phyloP scores from a whole-genome alignment of 2,329 filamentous ascomycete species.

The Aspergillus floridensis region DNA sequence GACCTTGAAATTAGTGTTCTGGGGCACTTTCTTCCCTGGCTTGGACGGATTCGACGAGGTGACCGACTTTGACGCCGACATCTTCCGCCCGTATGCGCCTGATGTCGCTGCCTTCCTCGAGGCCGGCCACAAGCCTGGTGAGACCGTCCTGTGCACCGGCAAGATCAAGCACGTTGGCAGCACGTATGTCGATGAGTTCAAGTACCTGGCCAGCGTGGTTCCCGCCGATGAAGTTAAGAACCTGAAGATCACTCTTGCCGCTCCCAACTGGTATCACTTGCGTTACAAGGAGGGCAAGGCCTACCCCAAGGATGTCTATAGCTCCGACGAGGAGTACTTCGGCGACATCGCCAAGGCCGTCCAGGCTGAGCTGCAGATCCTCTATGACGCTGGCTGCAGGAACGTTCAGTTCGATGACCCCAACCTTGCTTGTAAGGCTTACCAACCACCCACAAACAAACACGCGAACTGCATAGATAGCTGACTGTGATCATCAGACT shows the following conservation, averaged over 20 bases:
- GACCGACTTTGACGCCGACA: constrained; percentile 46
- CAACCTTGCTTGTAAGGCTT: constrained; percentile 64
- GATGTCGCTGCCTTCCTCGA: constrained; percentile 63
- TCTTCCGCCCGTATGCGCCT: constrained; percentile 59
- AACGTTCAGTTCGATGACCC: constrained; percentile 70
- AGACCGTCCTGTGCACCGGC: constrained; percentile 56
- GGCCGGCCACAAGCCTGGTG: constrained; percentile 55
- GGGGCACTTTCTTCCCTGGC: constrained; percentile 56
- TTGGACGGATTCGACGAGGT: constrained; percentile 57
- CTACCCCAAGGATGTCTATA: constrained; percentile 57
- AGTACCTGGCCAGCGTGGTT: constrained; percentile 58
- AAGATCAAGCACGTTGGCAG: constrained; percentile 59
- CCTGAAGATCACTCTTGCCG: constrained; percentile 66
- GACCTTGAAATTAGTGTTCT: constrained; percentile 47
- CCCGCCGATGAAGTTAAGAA: constrained; percentile 61
- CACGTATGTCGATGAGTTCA: constrained; percentile 58
- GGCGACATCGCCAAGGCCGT: constrained; percentile 64
- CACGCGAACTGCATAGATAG: no score
- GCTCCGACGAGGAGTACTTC: constrained; percentile 62
- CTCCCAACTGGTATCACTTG: constrained; percentile 69
- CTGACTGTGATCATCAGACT: constrained; percentile 50
- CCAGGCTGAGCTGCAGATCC: constrained; percentile 58
- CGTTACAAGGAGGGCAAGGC: constrained; percentile 56
- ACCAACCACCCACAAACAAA: not conserved
- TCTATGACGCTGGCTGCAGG: constrained; percentile 62